Percentiles rank a stretch among this genome's conserved stretches.
Evolutionary conservation across 1,139 yeast species (phyloP).

Genomic region (Saccharomyces hybrid): DNA sequence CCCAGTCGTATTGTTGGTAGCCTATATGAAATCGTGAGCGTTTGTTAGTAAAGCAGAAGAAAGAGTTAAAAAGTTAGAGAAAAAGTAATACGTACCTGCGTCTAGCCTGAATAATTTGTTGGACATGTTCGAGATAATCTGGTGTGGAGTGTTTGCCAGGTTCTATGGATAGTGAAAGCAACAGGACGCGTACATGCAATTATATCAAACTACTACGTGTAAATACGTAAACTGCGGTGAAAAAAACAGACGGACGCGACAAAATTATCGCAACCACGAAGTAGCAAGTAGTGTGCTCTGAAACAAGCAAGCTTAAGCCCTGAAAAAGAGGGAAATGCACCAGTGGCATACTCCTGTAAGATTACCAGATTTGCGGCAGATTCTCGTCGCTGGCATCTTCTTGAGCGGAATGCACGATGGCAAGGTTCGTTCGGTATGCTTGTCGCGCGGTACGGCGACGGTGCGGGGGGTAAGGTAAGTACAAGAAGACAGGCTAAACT

Average conservation of each 20-base stretch:
- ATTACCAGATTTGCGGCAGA: background rate
- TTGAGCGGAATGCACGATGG: background rate
- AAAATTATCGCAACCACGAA: background rate
- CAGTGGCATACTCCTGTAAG: background rate
- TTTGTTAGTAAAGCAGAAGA: conserved; percentile 4
- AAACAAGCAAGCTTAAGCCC: background rate
- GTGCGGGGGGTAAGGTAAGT: background rate
- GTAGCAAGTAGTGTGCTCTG: background rate
- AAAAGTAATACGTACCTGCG: conserved; percentile 29
- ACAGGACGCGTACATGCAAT: background rate
- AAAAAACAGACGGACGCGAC: background rate
- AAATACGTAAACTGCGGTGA: background rate
- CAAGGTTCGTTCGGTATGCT: background rate
- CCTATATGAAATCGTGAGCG: conserved; percentile 30
- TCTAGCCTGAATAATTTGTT: conserved; percentile 34
- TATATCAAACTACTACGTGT: background rate
- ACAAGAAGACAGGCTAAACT: background rate
- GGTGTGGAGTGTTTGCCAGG: background rate
- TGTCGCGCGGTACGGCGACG: background rate
- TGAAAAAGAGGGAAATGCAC: background rate
- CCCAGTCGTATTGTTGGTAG: conserved; percentile 75
- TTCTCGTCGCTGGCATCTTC: background rate
- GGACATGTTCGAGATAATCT: conserved; percentile 20
- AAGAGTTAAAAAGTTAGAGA: background rate
- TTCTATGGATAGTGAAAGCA: background rate